Conservation (phyloP, 495 filamentous ascomycete species). For the Articulospora tetracladia region DNA sequence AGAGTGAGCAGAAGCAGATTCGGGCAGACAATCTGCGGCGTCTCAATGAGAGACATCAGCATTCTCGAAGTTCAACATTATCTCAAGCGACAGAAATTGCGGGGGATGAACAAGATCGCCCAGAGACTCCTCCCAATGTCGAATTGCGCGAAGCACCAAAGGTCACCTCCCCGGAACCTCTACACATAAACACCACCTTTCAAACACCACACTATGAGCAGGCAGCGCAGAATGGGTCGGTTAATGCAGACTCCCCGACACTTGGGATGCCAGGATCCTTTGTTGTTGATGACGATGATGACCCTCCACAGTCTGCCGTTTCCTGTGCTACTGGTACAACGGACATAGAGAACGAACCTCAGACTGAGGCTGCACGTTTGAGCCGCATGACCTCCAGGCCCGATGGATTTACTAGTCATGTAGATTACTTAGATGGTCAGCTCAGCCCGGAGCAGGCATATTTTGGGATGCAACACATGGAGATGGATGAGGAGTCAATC, state of each 20-base stretch:
- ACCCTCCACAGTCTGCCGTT: conserved; percentile 44
- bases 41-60: conserved; percentile 37
- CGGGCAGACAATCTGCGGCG: conserved; percentile 32
- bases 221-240: background rate
- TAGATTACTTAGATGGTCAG: conserved; percentile 9
- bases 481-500: conserved; percentile 50
- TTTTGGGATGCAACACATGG: conserved; percentile 13
- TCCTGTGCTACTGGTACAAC: conserved; percentile 59
- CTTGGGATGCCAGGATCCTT: conserved; percentile 63
- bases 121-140: background rate
- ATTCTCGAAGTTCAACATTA: conserved; percentile 24
- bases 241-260: conserved; percentile 57
- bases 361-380: conserved; percentile 47
- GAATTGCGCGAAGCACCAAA: background rate
- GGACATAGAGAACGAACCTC: conserved; percentile 67
- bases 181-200: conserved; percentile 25
- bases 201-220: background rate
- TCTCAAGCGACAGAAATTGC: conserved; percentile 8
- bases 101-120: conserved; percentile 23
- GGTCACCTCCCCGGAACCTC: conserved; percentile 1
- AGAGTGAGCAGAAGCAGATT: conserved; percentile 59
- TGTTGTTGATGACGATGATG: conserved; percentile 40
- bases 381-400: conserved; percentile 14
- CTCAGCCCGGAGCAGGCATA: conserved; percentile 22
- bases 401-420: conserved; percentile 9